phyloP scores from a whole-genome alignment of 805 yeast genomes.

The Wickerhamomyces xylosicus region DNA sequence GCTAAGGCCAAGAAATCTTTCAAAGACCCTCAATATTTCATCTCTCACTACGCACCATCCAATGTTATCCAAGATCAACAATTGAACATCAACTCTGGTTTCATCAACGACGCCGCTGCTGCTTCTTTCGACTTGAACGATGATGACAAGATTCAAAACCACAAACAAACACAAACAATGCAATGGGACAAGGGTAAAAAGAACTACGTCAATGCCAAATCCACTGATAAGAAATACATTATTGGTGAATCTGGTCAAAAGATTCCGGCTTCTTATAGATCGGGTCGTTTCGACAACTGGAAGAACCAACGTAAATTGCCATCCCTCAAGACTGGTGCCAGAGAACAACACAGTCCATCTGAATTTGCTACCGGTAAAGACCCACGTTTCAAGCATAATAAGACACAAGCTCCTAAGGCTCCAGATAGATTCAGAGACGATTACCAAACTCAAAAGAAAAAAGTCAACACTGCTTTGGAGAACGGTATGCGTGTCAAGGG shows the following conservation, averaged over 20 bases:
- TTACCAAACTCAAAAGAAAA: constrained; percentile 69
- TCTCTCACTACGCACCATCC: constrained; percentile 85
- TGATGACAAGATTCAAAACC: constrained; percentile 59
- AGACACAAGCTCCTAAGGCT: constrained; percentile 67
- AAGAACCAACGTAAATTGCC: constrained; percentile 55
- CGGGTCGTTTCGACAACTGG: constrained; percentile 94
- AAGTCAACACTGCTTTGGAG: constrained; percentile 71
- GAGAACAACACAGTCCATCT: constrained; percentile 25
- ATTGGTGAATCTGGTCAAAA: constrained; percentile 91
- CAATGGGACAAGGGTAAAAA: constrained; percentile 93
- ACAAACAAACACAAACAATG: constrained; percentile 59
- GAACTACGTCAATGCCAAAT: constrained; percentile 72
- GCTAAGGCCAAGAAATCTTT: constrained; percentile 33
- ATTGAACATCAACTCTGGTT: constrained; percentile 44
- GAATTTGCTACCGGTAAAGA: constrained; percentile 23
- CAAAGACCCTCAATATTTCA: constrained; percentile 70
- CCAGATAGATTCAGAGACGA: constrained; percentile 93
- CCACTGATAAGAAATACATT: constrained; percentile 77
- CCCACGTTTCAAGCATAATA: constrained; percentile 62
- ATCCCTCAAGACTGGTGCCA: constrained; percentile 43
- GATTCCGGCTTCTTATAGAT: constrained; percentile 82
- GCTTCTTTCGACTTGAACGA: constrained; percentile 84
- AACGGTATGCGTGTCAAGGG: constrained; percentile 69
- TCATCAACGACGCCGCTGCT: constrained; percentile 72
- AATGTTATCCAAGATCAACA: constrained; percentile 77